Base-by-base conservation (phyloP, 805 yeast species). In the Teunomyces gatunensis region DNA sequence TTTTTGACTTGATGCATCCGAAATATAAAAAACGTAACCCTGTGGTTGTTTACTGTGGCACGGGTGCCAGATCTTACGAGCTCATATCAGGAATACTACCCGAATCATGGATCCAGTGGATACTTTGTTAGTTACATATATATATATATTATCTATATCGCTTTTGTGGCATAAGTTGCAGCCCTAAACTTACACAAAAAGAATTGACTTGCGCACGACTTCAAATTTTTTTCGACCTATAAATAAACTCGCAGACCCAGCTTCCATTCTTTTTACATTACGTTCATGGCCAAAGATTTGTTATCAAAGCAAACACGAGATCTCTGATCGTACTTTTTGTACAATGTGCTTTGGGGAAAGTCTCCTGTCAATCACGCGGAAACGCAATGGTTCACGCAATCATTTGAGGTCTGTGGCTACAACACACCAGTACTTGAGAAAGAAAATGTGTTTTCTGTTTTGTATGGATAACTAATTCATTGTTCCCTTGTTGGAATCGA, bases 311-410 rank as follows among this genome's bases (percentile, higher is more conserved):
- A 67, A 67, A 65, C 88, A 74, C 54, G 81, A 75, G 77, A 81
- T 71, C 52, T 47, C 39, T 44, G 46, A 25, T 41, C 47, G 40
- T 39, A 46, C 40, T 17, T 47, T 58, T 47, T 58, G 57, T 52
- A 45, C 49, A 54, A 65, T 17, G 11, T 64, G 86, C 86, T 83
- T 84, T 79, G 89, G 90, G 90, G 89, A 84, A 84, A 84, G 90
- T 84, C 90, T 84, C 89, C 90, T 81, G 87, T 87, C 87, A 68
- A 65, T 46, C 65, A 69, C 72, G 81, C 85, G 89, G 89, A 83
- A 83, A 84, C 77, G 77, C 58, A 64, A 59, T 65, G 71, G 58
- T 52, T 57, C 59, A 58, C 56, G 59, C 48, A 57, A 57, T 54
- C 66, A 58, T 54, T 66, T 57, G 55, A 54, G 32, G 44, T 44